A percentile compares a stretch with the other conserved stretches of the same genome.
Conservation (phyloP, 1,139 yeast species). For the Candida gigantensis region DNA sequence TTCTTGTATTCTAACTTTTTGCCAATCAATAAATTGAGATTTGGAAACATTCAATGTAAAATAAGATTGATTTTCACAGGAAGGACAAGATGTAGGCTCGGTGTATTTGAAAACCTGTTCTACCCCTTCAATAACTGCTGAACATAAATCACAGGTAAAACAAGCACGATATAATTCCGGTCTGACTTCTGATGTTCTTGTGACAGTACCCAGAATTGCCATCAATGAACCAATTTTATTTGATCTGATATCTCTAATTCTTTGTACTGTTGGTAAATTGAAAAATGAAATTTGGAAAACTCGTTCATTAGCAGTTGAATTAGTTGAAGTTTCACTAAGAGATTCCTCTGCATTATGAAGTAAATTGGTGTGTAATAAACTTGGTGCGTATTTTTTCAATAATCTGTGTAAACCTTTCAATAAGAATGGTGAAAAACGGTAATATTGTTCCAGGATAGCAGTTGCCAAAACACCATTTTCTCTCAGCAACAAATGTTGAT, state of each 20-base stretch:
- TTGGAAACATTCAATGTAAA: constrained; percentile 85
- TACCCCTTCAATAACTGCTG: constrained; percentile 81
- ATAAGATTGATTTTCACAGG: constrained; percentile 82
- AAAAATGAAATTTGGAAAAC: constrained; percentile 88
- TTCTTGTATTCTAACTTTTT: constrained; percentile 92
- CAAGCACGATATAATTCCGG: constrained; percentile 90
- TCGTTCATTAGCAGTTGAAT: constrained; percentile 56
- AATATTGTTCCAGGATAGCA: constrained; percentile 89
- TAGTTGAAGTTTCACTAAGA: constrained; percentile 20
- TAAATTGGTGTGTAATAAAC: constrained; percentile 54
- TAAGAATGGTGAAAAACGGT: constrained; percentile 86
- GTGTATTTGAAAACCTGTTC: constrained; percentile 94
- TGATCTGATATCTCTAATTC: constrained; percentile 88
- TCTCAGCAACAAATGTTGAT: constrained; percentile 69
- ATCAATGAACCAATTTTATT: constrained; percentile 85
- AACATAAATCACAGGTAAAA: constrained; percentile 87
- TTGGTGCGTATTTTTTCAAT: constrained; percentile 76
- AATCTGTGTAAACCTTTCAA: constrained; percentile 72
- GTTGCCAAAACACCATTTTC: constrained; percentile 88
- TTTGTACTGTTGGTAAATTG: constrained; percentile 77
- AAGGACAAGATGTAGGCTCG: constrained; percentile 91
- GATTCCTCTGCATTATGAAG: constrained; percentile 27
- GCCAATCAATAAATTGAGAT: constrained; percentile 96
- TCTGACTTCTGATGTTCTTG: constrained; percentile 94
- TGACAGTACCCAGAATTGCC: constrained; percentile 92